phyloP scores from a whole-genome alignment of 2,329 filamentous ascomycete genomes.

The Fusarium sp. region DNA sequence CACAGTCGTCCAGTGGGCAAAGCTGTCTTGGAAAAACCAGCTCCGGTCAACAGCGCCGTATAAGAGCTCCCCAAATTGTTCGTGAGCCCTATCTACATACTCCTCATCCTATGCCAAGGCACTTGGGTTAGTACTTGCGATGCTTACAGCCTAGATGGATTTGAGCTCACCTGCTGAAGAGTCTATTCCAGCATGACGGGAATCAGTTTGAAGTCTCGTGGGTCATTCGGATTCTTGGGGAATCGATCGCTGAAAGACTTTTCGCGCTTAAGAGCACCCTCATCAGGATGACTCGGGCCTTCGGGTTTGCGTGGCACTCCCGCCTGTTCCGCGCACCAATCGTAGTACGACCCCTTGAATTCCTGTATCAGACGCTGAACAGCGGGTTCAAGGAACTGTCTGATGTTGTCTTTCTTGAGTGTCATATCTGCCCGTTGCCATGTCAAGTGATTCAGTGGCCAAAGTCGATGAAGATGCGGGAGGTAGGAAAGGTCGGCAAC shows the following conservation, averaged over 20 bases:
- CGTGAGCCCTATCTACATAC: neutral
- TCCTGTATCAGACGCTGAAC: neutral
- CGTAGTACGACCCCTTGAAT: neutral
- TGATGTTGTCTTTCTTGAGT: neutral
- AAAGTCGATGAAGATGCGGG: neutral
- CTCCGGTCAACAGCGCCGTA: neutral
- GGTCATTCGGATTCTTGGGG: neutral
- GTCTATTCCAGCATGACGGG: neutral
- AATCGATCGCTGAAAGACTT: neutral
- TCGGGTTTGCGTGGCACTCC: neutral
- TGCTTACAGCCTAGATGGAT: neutral
- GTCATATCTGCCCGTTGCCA: neutral
- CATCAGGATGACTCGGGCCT: neutral
- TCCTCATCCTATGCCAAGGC: neutral
- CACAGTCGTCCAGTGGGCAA: neutral
- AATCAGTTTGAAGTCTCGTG: neutral
- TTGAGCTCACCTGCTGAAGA: neutral
- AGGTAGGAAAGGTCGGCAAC: neutral
- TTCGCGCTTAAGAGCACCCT: neutral
- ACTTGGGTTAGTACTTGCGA: neutral
- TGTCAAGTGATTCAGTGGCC: neutral
- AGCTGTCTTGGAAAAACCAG: neutral
- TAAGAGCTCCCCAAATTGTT: too few relatives aligned
- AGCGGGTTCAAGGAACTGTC: neutral
- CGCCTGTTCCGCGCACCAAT: neutral